Percentiles rank a stretch among this genome's conserved stretches.
Conservation (phyloP, 106 monocot species). For the Dioscorea zingiberensis region DNA sequence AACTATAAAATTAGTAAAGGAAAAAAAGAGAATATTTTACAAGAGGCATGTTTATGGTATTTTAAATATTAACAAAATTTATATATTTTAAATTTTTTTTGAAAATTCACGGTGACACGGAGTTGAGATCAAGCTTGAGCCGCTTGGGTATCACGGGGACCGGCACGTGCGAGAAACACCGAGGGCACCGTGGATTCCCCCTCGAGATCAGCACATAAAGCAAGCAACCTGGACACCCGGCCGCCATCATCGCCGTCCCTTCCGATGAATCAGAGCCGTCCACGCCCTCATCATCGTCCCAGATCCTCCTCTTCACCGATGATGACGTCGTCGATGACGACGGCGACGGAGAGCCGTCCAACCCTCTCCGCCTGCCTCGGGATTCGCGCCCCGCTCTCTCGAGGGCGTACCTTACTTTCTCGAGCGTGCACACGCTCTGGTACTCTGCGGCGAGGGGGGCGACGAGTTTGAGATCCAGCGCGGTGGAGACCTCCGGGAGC, state of each 20-base stretch:
- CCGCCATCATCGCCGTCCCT: conserved; percentile 34
- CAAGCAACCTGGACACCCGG: conserved; percentile 70
- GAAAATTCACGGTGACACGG: background rate
- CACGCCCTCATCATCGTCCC: background rate
- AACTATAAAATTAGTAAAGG: too few species aligned
- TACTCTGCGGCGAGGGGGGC: conserved; percentile 17
- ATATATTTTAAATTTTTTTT: too few species aligned
- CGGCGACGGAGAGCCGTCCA: conserved; percentile 13
- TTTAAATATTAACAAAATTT: too few species aligned
- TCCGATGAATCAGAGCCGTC: conserved; percentile 14
- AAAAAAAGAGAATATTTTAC: too few species aligned
- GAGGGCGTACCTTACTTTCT: conserved; percentile 66
- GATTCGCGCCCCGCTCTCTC: conserved; percentile 34
- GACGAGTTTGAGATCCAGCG: conserved; percentile 19
- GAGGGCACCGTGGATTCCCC: conserved; percentile 54
- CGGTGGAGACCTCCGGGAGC: conserved; percentile 11
- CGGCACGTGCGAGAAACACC: conserved; percentile 50
- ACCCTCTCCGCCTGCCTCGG: background rate
- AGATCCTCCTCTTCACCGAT: conserved; percentile 5
- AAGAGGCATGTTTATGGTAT: too few species aligned
- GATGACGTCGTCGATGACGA: conserved; percentile 19
- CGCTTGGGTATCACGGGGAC: conserved; percentile 20
- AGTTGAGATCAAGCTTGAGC: conserved; percentile 49
- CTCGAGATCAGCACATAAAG: conserved; percentile 65
- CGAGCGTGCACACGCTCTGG: conserved; percentile 74